phyloP scores from a whole-genome alignment of 2,329 filamentous ascomycete species.

The Aureobasidium sp. region DNA sequence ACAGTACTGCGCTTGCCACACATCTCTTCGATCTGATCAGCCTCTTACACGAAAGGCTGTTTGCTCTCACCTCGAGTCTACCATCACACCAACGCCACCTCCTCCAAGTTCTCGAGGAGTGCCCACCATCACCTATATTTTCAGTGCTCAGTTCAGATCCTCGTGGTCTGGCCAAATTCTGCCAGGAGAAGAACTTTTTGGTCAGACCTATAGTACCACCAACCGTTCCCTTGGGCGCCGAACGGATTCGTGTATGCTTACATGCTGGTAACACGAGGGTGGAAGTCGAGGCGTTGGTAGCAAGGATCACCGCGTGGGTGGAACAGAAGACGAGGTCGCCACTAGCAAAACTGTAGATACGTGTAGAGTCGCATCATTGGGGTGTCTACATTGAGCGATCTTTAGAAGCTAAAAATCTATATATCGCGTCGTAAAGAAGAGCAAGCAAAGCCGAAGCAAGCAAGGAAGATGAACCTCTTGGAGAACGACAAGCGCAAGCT shows the following conservation, averaged over 20 bases:
- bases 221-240: conserved; percentile 57
- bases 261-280: conserved; percentile 58
- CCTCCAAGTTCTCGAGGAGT: conserved; percentile 26
- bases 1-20: conserved; percentile 43
- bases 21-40: conserved; percentile 36
- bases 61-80: conserved; percentile 25
- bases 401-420: not conserved
- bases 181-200: conserved; percentile 53
- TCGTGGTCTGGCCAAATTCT: conserved; percentile 51
- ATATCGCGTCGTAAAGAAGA: not conserved
- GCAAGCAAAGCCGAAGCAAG: not conserved
- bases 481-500: not conserved
- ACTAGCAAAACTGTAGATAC: not conserved
- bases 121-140: conserved; percentile 57
- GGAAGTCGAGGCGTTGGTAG: conserved; percentile 50
- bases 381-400: not conserved
- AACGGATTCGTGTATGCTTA: conserved; percentile 60
- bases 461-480: not conserved
- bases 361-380: too few relatives aligned
- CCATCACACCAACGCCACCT: conserved; percentile 17
- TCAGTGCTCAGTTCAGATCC: conserved; percentile 54
- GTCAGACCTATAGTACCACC: conserved; percentile 62
- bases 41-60: conserved; percentile 16
- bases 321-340: not conserved
- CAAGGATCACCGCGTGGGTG: conserved; percentile 46